Conservation (phyloP, 306 rosid genomes). For the Spatholobus suberectus region DNA sequence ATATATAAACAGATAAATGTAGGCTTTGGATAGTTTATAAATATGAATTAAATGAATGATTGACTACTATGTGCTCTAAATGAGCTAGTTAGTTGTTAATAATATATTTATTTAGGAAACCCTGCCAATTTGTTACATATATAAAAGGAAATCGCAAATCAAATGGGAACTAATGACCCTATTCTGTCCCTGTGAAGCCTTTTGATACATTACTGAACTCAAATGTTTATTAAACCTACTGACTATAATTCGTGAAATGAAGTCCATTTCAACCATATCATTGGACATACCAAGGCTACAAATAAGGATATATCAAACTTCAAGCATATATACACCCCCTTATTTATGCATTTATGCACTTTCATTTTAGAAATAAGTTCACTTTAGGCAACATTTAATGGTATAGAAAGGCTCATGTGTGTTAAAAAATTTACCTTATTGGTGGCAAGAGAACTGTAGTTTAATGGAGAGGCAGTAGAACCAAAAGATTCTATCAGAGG, state of each 20-base stretch:
- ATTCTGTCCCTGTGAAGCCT: no score
- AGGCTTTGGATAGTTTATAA: neutral
- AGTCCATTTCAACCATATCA: neutral
- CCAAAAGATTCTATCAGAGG: slow-evolving; percentile 52
- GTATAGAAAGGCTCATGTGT: neutral
- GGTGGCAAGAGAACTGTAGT: slow-evolving; percentile 50
- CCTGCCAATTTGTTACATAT: neutral
- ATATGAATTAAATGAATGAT: neutral
- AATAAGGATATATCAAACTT: no score
- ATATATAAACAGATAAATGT: neutral
- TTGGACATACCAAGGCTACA: neutral
- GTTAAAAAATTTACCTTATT: slow-evolving; percentile 36
- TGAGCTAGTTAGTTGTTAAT: neutral
- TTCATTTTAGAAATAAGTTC: no score
- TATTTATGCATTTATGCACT: no score
- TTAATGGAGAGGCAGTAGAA: slow-evolving; percentile 46
- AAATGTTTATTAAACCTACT: neutral
- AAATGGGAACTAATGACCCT: no score
- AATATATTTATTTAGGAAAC: neutral
- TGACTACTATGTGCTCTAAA: neutral
- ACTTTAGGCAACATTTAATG: neutral
- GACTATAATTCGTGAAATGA: no score
- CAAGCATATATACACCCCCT: no score
- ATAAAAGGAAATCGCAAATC: no score
- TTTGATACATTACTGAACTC: neutral